These are phyloP conservation scores for Silene conica DNA, from an alignment of 148 eudicot species.

Conservation along the genomic window DNA sequence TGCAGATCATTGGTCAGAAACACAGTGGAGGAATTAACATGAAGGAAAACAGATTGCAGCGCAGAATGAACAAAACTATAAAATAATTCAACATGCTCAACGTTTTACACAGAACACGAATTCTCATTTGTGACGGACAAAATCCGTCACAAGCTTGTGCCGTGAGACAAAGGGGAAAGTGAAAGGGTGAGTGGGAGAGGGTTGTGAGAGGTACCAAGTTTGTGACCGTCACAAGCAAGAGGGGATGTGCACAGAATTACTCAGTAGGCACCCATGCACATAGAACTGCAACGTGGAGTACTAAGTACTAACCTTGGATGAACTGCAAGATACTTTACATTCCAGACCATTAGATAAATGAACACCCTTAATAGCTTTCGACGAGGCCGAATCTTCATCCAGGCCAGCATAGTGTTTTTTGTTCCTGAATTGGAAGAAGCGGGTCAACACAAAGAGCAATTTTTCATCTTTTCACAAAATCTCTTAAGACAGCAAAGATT, in stretches of 20 bases:
- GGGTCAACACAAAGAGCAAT: conserved; percentile 4
- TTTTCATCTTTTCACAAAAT: background rate
- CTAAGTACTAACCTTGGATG: conserved; percentile 70
- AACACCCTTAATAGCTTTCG: conserved; percentile 61
- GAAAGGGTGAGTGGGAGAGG: no score
- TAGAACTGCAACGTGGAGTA: background rate
- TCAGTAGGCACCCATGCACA: background rate
- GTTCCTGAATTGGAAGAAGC: conserved; percentile 49
- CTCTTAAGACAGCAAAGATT: background rate
- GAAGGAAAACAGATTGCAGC: background rate
- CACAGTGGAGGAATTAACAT: no score
- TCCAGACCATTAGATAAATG: conserved; percentile 70
- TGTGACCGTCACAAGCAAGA: no score
- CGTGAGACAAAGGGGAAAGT: no score
- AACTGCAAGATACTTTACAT: conserved; percentile 75
- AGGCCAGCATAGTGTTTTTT: conserved; percentile 48
- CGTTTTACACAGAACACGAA: background rate
- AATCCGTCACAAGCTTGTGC: no score
- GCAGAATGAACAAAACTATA: background rate
- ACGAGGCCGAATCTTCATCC: conserved; percentile 59
- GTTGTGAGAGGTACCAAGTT: no score
- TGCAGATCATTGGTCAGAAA: no score
- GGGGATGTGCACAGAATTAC: no score
- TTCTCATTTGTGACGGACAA: no score
- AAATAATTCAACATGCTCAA: background rate